These are phyloP conservation scores for Penicillium longicatenatum DNA, from an alignment of 495 filamentous ascomycete species.

Conservation along the genomic window DNA sequence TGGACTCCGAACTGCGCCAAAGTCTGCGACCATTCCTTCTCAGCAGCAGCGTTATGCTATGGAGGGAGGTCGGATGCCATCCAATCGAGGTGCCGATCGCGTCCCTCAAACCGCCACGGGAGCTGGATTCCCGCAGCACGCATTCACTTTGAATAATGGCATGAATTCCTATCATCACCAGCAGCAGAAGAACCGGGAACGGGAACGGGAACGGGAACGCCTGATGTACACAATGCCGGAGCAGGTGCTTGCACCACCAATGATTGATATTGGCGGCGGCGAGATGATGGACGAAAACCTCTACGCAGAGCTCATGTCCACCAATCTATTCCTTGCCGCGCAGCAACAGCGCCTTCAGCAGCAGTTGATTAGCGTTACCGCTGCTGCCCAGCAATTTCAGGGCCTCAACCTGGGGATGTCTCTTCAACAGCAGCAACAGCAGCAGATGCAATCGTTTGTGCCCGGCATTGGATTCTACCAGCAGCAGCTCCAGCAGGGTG, in stretches of 20 bases:
- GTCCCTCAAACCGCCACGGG: constrained; percentile 65
- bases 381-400: constrained; percentile 74
- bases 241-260: constrained; percentile 83
- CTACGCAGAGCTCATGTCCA: constrained; percentile 80
- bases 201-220: constrained; percentile 28
- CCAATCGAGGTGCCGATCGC: constrained; percentile 44
- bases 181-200: not conserved
- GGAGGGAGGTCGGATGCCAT: constrained; percentile 47
- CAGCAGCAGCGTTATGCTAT: constrained; percentile 53
- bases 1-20: constrained; percentile 89
- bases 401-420: constrained; percentile 58
- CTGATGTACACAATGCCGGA: constrained; percentile 73
- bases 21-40: constrained; percentile 75
- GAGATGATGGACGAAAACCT: constrained; percentile 78
- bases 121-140: constrained; percentile 55
- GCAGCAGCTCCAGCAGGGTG: constrained; percentile 72
- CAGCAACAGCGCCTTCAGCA: constrained; percentile 84
- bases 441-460: constrained; percentile 42
- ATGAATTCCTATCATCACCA: constrained; percentile 27
- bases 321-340: constrained; percentile 81
- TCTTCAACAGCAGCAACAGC: constrained; percentile 28
- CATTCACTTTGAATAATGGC: constrained; percentile 48
- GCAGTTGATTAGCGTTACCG: constrained; percentile 58
- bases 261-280: constrained; percentile 64
- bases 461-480: constrained; percentile 59